These are phyloP conservation scores for Alternaria infectoria DNA, from an alignment of 2,329 filamentous ascomycete genomes.

Conservation along the genomic window DNA sequence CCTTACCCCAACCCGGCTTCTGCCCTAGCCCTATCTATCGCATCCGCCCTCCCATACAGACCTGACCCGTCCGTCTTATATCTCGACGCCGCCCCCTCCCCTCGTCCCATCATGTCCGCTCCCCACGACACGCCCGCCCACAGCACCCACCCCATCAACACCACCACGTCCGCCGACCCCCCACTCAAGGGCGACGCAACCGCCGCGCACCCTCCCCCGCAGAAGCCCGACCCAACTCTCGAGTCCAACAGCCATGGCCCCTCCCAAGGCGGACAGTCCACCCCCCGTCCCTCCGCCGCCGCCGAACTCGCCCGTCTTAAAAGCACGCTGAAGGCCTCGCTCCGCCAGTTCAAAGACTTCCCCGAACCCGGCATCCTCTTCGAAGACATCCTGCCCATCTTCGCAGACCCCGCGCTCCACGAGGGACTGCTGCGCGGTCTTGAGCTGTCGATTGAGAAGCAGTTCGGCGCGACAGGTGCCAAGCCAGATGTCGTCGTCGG, in stretches of 20 bases:
- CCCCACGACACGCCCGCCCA: slow-evolving; percentile 29
- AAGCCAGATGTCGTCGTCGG: slow-evolving; percentile 91
- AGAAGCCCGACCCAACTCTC: slow-evolving; percentile 44
- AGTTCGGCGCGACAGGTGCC: slow-evolving; percentile 54
- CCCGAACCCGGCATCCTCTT: slow-evolving; percentile 92
- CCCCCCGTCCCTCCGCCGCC: slow-evolving; percentile 57
- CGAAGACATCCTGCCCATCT: slow-evolving; percentile 97
- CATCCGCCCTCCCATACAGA: slow-evolving; percentile 12
- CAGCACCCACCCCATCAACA: slow-evolving; percentile 23
- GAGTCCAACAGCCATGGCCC: slow-evolving; percentile 44
- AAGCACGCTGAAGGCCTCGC: slow-evolving; percentile 70
- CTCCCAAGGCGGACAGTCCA: slow-evolving; percentile 57
- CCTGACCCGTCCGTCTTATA: slow-evolving; percentile 16
- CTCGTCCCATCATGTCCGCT: slow-evolving; percentile 41
- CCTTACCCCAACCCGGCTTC: slow-evolving; percentile 8
- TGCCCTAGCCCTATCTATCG: slow-evolving; percentile 20
- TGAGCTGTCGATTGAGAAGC: slow-evolving; percentile 77
- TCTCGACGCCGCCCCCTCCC: slow-evolving; percentile 13
- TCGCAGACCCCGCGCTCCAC: slow-evolving; percentile 78
- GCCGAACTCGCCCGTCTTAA: slow-evolving; percentile 64
- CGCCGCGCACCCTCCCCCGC: slow-evolving; percentile 39
- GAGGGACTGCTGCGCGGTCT: slow-evolving; percentile 80
- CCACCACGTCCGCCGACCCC: slow-evolving; percentile 24
- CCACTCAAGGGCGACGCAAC: slow-evolving; percentile 34
- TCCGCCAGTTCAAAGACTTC: slow-evolving; percentile 91